Evolutionary conservation across 768 basidiomycete genomes (phyloP), one percentile per base, ranked within the genome.

Genomic region (Scleroderma citrinum): DNA sequence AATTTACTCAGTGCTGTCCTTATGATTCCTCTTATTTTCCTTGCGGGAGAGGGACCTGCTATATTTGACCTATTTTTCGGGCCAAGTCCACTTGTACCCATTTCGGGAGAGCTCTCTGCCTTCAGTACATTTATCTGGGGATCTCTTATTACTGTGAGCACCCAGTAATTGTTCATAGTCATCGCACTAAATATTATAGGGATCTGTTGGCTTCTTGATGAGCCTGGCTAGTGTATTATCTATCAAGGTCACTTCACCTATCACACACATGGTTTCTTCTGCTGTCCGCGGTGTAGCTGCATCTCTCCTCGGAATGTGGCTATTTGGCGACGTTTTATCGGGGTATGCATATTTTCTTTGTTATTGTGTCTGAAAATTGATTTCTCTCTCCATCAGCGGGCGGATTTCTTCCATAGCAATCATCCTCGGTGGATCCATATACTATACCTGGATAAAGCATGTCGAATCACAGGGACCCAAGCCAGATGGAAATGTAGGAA

Each of bases 211-310:
- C 10, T 98, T 96, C 77, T 70, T 94, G 58, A 96, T 98, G 81
- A 91, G 87, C 69, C 80, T 98, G 47, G 93, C 94, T 10, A 91
- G 89, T 54, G 71, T 94, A 52, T 76, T 98, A 26, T 93, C 90
- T 21, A 96, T 98, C 75, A 94, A 98, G 67, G 88, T 97, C 53
- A 98, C 94, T 7, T 95, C 92, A 1, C 94, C 94, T 13, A 92
- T 97, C 64, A 94, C 94, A 2, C 94, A 98, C 67, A 98, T 97
- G 94, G 73, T 96, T 23, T 94, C 92, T 3, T 92, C 92, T 11
- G 94, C 95, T 17, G 91, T 95, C 4, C 87, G 94, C 47, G 93
- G 95, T 16, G 94, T 97, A 23, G 83, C 92, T 1, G 90, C 86
- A n/a, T 90, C 92, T 5, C 63, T 94, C 39, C 73, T 96, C 13